A percentile compares a stretch with the other conserved stretches of the same genome.
These are phyloP conservation scores for Triticum monococcum DNA, from an alignment of 176 grass and related monocot species.

Conservation along the genomic window DNA sequence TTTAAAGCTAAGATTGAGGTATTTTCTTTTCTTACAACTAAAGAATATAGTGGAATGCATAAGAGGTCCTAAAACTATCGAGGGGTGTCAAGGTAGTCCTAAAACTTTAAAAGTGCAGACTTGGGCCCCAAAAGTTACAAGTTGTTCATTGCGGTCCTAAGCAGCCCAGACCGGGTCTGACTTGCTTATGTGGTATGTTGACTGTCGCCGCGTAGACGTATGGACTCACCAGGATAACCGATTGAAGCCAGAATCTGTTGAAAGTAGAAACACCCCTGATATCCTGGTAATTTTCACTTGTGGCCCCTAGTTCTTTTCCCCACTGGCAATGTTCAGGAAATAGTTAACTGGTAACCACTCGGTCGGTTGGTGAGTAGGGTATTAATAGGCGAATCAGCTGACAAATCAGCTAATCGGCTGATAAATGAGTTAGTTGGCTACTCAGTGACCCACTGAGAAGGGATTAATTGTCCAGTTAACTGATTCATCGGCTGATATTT, in stretches of 20 bases:
- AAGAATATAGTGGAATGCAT: not conserved
- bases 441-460: too few species aligned
- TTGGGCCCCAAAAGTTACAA: not conserved
- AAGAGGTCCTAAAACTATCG: not conserved
- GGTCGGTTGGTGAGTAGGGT: too few species aligned
- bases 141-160: not conserved
- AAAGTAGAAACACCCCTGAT: not conserved
- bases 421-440: too few species aligned
- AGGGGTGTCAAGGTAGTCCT: not conserved
- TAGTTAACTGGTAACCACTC: too few species aligned
- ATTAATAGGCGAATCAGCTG: too few species aligned
- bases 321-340: too few species aligned
- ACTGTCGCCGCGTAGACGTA: not conserved
- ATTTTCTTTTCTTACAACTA: slow-evolving; percentile 3
- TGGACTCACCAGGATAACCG: not conserved
- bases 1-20: slow-evolving; percentile 95
- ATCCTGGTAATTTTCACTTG: not conserved
- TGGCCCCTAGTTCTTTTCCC: too few species aligned
- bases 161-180: not conserved
- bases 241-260: not conserved
- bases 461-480: too few species aligned
- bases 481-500: too few species aligned
- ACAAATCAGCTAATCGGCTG: too few species aligned
- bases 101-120: not conserved
- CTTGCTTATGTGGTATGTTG: not conserved